phyloP scores from a whole-genome alignment of 495 filamentous ascomycete genomes.

The Neurospora sp. region DNA sequence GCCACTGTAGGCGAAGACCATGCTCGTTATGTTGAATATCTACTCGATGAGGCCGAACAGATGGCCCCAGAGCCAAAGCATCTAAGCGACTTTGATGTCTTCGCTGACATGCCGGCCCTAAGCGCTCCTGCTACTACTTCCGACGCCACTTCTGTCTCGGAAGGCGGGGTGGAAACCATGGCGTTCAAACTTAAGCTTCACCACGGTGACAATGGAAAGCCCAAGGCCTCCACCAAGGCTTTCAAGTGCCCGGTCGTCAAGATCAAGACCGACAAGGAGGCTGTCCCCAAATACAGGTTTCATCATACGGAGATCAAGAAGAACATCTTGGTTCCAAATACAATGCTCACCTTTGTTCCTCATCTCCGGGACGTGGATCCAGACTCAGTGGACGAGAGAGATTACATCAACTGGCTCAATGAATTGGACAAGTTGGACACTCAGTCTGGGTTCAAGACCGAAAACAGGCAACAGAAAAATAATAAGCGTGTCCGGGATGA shows the following conservation, averaged over 20 bases:
- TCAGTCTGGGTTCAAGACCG: slow-evolving; percentile 36
- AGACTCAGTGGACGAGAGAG: slow-evolving; percentile 28
- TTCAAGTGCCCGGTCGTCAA: slow-evolving; percentile 21
- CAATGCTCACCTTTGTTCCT: slow-evolving; percentile 39
- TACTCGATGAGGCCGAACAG: slow-evolving; percentile 31
- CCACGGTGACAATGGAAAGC: slow-evolving; percentile 22
- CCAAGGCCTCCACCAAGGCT: slow-evolving; percentile 27
- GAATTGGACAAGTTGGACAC: slow-evolving; percentile 41
- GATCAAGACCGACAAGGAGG: slow-evolving; percentile 31
- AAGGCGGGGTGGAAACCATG: slow-evolving; percentile 14
- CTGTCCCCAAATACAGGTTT: slow-evolving; percentile 34
- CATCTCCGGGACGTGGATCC: slow-evolving; percentile 38
- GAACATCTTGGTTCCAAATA: slow-evolving; percentile 39
- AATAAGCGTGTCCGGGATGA: slow-evolving; percentile 32
- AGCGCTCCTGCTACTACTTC: neutral
- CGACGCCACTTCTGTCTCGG: slow-evolving; percentile 8
- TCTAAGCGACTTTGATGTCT: slow-evolving; percentile 27
- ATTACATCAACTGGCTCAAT: slow-evolving; percentile 36
- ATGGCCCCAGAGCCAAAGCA: slow-evolving; percentile 25
- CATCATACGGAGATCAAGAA: slow-evolving; percentile 42
- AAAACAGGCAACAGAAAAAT: slow-evolving; percentile 29
- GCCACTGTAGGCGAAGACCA: slow-evolving; percentile 27
- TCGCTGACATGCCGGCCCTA: slow-evolving; percentile 27
- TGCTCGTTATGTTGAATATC: slow-evolving; percentile 25
- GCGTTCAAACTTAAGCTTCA: slow-evolving; percentile 34